phyloP scores from a whole-genome alignment of 2,329 filamentous ascomycete genomes.

The Podosphaera leucotricha region DNA sequence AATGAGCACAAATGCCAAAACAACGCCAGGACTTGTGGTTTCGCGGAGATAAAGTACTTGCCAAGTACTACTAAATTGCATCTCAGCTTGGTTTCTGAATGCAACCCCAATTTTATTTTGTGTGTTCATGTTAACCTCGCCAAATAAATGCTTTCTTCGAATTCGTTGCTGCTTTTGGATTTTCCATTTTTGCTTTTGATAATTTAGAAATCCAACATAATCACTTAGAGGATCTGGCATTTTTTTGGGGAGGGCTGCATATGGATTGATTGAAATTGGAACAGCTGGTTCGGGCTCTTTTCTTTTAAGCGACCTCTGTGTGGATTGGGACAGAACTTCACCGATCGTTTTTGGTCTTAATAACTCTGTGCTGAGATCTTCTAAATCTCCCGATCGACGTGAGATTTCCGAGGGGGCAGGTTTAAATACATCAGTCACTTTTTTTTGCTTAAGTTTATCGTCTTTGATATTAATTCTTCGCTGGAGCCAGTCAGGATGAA shows the following conservation, averaged over 20 bases:
- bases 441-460: slow-evolving; percentile 95
- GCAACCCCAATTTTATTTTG: slow-evolving; percentile 41
- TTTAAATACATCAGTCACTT: slow-evolving; percentile 79
- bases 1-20: slow-evolving; percentile 75
- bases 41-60: slow-evolving; percentile 72
- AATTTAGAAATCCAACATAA: slow-evolving; percentile 69
- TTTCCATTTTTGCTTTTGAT: slow-evolving; percentile 98
- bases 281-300: slow-evolving; percentile 44
- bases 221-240: slow-evolving; percentile 75
- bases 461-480: slow-evolving; percentile 85
- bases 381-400: slow-evolving; percentile 41
- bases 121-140: slow-evolving; percentile 49
- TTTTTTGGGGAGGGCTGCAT: slow-evolving; percentile 52
- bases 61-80: slow-evolving; percentile 82
- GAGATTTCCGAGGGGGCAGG: slow-evolving; percentile 48
- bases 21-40: slow-evolving; percentile 65
- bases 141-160: slow-evolving; percentile 74
- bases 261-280: slow-evolving; percentile 47
- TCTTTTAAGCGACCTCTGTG: slow-evolving; percentile 40
- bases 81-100: slow-evolving; percentile 80
- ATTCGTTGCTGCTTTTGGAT: slow-evolving; percentile 78
- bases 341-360: slow-evolving; percentile 38
- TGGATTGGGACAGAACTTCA: slow-evolving; percentile 22
- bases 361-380: slow-evolving; percentile 54
- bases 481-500: slow-evolving; percentile 92